These are phyloP conservation scores for Candida mesenterica DNA, from an alignment of 1,139 yeast genomes.

Conservation along the genomic window DNA sequence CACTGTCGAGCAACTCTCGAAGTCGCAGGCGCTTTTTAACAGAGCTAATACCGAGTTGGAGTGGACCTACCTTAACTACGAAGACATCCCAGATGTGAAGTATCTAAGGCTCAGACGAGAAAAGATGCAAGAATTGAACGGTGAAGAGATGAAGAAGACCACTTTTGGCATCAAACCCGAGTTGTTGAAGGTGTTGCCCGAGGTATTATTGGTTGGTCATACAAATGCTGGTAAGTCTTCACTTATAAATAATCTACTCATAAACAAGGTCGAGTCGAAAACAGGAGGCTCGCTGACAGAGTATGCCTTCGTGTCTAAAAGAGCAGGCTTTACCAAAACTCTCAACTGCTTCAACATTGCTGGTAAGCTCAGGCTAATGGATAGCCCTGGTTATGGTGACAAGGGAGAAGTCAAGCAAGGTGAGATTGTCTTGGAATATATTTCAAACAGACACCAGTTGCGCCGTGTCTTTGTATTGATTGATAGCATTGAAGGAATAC, in stretches of 20 bases:
- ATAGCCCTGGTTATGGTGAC: conserved; percentile 85
- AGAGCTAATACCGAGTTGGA: conserved; percentile 45
- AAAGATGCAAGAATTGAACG: background rate
- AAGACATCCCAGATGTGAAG: conserved; percentile 59
- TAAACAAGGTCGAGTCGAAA: conserved; percentile 26
- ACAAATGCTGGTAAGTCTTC: conserved; percentile 88
- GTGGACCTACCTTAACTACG: conserved; percentile 56
- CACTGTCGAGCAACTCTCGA: conserved; percentile 12
- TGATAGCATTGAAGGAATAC: conserved; percentile 58
- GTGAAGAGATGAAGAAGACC: conserved; percentile 1
- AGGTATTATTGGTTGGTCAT: conserved; percentile 70
- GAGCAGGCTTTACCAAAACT: conserved; percentile 77
- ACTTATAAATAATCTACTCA: conserved; percentile 55
- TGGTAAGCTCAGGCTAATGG: conserved; percentile 62
- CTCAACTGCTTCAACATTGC: conserved; percentile 71
- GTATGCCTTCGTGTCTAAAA: conserved; percentile 54
- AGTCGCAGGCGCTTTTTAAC: conserved; percentile 39
- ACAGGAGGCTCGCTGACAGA: conserved; percentile 28
- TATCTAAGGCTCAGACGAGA: conserved; percentile 24
- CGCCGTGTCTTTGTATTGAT: conserved; percentile 60
- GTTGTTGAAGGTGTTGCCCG: conserved; percentile 49
- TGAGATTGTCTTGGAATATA: conserved; percentile 58
- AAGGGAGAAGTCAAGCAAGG: conserved; percentile 68
- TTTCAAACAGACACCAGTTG: conserved; percentile 51
- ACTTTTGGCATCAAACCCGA: conserved; percentile 34